A percentile compares a stretch with the other conserved stretches of the same genome.
Evolutionary conservation across 768 basidiomycete species (phyloP).

Genomic region (Suillus subluteus): DNA sequence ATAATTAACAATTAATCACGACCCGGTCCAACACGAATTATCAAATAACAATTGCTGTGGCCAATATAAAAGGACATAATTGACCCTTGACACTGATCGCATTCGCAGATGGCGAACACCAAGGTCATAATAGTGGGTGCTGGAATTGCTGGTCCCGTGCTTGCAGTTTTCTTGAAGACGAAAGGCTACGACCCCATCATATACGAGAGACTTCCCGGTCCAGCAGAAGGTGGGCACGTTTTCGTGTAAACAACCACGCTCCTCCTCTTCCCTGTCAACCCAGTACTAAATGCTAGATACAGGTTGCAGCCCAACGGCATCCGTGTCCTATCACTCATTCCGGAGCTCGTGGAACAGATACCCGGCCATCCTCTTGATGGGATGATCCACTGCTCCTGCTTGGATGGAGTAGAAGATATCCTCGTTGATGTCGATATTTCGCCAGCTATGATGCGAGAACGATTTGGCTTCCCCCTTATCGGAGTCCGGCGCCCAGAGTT

Average conservation of each 20-base stretch:
- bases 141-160: conserved; percentile 44
- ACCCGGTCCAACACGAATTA: background rate
- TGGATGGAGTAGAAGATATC: conserved; percentile 30
- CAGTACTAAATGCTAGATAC: background rate
- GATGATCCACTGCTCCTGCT: conserved; percentile 20
- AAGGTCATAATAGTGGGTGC: conserved; percentile 43
- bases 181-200: conserved; percentile 42
- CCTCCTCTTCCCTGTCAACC: background rate
- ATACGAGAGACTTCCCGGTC: conserved; percentile 33
- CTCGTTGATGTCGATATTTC: conserved; percentile 31
- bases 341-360: conserved; percentile 28
- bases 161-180: conserved; percentile 40
- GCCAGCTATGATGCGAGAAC: conserved; percentile 17
- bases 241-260: conserved; percentile 29
- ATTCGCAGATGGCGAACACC: conserved; percentile 14
- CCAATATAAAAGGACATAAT: background rate
- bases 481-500: conserved; percentile 39
- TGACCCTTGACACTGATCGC: background rate
- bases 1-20: background rate
- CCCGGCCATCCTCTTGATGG: conserved; percentile 23
- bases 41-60: background rate
- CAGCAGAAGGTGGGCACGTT: conserved; percentile 32
- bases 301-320: conserved; percentile 36
- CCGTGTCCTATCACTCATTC: conserved; percentile 30
- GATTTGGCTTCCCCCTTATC: conserved; percentile 30